Conservation (phyloP, 768 basidiomycete genomes). For the Xerocomus potaroensis region DNA sequence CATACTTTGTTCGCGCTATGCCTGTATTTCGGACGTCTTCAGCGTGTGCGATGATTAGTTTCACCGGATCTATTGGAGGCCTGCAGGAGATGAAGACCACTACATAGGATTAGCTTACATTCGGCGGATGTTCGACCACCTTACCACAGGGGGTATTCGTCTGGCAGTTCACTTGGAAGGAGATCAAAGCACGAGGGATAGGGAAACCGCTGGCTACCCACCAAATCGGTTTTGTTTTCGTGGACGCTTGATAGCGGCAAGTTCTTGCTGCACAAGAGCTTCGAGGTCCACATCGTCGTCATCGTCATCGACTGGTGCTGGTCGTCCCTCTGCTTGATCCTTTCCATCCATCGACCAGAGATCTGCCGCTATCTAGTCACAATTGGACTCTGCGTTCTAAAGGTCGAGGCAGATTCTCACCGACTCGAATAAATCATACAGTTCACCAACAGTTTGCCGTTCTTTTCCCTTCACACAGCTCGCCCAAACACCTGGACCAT, state of each 20-base stretch:
- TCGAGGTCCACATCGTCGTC: conserved; percentile 55
- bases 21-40: conserved; percentile 60
- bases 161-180: conserved; percentile 58
- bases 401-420: conserved; percentile 39
- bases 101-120: conserved; percentile 24
- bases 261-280: conserved; percentile 65
- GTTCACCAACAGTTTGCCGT: conserved; percentile 68
- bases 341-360: conserved; percentile 55
- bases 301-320: conserved; percentile 35
- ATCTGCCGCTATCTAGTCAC: conserved; percentile 58
- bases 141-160: conserved; percentile 79
- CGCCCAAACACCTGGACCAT: conserved; percentile 84
- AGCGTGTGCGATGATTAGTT: conserved; percentile 60
- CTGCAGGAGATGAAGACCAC: conserved; percentile 81
- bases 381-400: conserved; percentile 9
- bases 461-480: conserved; percentile 86
- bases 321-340: conserved; percentile 20
- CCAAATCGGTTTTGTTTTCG: conserved; percentile 62
- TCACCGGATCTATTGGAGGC: conserved; percentile 72
- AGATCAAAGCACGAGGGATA: neutral
- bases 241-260: conserved; percentile 66
- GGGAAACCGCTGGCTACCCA: conserved; percentile 27
- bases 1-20: conserved; percentile 60
- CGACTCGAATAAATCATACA: conserved; percentile 74
- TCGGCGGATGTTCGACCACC: neutral